Conservation (phyloP, 2,329 filamentous ascomycete species). For the Periconia digitata region DNA sequence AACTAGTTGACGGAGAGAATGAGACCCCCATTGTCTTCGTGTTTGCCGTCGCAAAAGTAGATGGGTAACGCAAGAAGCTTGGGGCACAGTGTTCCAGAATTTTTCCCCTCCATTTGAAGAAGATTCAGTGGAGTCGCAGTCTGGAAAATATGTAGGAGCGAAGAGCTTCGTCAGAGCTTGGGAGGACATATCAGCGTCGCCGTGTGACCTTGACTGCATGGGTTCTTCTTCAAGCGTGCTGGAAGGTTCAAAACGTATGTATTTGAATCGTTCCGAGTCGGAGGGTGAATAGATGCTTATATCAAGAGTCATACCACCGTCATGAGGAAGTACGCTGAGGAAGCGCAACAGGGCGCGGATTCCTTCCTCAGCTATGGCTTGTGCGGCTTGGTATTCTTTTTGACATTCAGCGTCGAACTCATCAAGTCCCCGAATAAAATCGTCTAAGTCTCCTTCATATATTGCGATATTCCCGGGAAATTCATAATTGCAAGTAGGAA, state of each 20-base stretch:
- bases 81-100: constrained; percentile 3
- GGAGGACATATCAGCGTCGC: background rate
- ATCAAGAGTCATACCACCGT: constrained; percentile 10
- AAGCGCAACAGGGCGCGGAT: constrained; percentile 2
- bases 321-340: constrained; percentile 2
- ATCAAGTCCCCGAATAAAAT: background rate
- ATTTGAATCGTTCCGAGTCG: constrained; percentile 9
- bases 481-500: constrained; percentile 5
- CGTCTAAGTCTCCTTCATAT: background rate
- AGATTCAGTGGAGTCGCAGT: background rate
- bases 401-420: background rate
- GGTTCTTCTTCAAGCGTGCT: background rate
- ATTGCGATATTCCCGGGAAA: background rate
- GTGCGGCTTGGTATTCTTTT: background rate
- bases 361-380: background rate
- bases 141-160: background rate
- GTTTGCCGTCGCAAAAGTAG: constrained; percentile 11
- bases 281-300: constrained; percentile 12
- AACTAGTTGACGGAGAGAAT: background rate
- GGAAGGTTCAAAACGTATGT: constrained; percentile 9
- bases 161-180: background rate
- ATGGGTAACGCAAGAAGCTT: constrained; percentile 5
- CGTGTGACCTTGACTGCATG: background rate
- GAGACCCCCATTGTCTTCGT: constrained; percentile 9
- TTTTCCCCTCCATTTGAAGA: background rate